Conservation (phyloP, 345 rosid species). For the Cardamine chenopodiifolia region DNA sequence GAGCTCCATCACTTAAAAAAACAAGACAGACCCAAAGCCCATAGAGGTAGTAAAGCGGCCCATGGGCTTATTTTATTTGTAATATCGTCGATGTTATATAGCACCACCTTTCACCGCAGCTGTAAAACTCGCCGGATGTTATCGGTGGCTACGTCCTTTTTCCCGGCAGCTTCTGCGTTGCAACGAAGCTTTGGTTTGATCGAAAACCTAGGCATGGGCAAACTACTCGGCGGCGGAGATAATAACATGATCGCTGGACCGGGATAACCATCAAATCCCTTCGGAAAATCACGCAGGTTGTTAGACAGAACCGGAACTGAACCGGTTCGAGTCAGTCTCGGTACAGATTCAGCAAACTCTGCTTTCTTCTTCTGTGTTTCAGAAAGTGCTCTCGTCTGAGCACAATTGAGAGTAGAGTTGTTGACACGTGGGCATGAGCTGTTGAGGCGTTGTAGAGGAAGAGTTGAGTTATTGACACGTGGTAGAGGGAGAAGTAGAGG, state of each 20-base stretch:
- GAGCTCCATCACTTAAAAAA: conserved; percentile 31
- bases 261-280: conserved; percentile 45
- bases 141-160: conserved; percentile 63
- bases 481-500: conserved; percentile 83
- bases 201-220: conserved; percentile 73
- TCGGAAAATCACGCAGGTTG: conserved; percentile 56
- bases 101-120: conserved; percentile 53
- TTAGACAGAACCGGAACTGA: conserved; percentile 37
- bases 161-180: conserved; percentile 55
- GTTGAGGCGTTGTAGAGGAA: conserved; percentile 43
- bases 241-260: conserved; percentile 47
- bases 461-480: conserved; percentile 44
- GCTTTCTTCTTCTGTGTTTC: conserved; percentile 22
- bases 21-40: conserved; percentile 17
- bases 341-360: conserved; percentile 2
- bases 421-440: conserved; percentile 41
- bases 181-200: conserved; percentile 61
- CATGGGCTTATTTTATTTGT: conserved; percentile 37
- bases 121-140: conserved; percentile 67
- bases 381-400: neutral
- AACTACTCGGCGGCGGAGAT: conserved; percentile 75
- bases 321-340: conserved; percentile 36
- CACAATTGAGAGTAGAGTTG: conserved; percentile 26
- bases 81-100: neutral
- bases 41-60: conserved; percentile 18